phyloP scores from a whole-genome alignment of 2,329 filamentous ascomycete genomes.

The Chaetomiaceae sp. region DNA sequence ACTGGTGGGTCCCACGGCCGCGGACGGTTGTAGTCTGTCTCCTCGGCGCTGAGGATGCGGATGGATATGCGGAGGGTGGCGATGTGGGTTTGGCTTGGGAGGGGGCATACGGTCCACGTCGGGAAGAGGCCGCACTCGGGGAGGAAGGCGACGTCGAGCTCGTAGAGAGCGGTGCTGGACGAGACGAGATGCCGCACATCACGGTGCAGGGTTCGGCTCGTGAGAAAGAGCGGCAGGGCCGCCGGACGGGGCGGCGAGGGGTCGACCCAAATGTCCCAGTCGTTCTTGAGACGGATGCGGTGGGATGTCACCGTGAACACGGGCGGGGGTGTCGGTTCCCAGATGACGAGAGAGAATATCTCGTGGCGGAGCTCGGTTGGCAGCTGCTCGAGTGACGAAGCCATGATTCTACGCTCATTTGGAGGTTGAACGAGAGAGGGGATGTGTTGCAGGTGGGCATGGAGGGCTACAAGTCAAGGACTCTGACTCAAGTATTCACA shows the following conservation, averaged over 20 bases:
- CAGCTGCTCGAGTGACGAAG: not conserved
- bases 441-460: too few relatives aligned
- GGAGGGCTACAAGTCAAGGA: too few relatives aligned
- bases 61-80: not conserved
- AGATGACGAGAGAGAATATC: not conserved
- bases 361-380: not conserved
- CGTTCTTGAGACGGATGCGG: not conserved
- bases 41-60: not conserved
- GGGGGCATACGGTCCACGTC: not conserved
- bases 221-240: not conserved
- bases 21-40: too few relatives aligned
- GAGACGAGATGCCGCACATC: not conserved
- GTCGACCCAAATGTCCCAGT: not conserved
- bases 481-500: too few relatives aligned
- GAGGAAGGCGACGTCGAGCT: not conserved
- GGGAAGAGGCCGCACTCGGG: not conserved
- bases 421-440: too few relatives aligned
- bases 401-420: not conserved
- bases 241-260: too few relatives aligned
- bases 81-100: not conserved
- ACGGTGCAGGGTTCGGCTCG: not conserved
- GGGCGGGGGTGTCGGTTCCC: too few relatives aligned
- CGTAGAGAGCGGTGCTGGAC: not conserved
- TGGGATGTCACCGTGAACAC: not conserved
- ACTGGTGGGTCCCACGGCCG: too few relatives aligned